phyloP scores from a whole-genome alignment of 495 filamentous ascomycete genomes.

The Tuber calosporum region DNA sequence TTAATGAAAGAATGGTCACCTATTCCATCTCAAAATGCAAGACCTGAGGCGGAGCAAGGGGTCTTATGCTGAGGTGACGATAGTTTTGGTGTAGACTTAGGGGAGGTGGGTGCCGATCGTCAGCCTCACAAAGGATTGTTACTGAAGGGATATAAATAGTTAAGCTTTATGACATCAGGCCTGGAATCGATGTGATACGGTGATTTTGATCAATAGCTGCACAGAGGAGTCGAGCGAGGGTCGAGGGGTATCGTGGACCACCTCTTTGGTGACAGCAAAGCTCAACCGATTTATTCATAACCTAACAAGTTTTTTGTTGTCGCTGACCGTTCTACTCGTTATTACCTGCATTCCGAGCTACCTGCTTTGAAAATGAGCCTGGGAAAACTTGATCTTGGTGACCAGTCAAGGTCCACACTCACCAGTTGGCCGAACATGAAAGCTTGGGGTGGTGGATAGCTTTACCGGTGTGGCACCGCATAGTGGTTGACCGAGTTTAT shows the following conservation, averaged over 20 bases:
- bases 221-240: background rate
- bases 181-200: background rate
- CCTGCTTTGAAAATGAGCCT: background rate
- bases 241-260: background rate
- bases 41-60: background rate
- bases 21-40: background rate
- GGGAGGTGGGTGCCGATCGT: background rate
- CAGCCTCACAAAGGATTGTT: background rate
- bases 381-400: background rate
- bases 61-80: background rate
- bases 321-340: background rate
- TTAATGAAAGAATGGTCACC: background rate
- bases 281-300: background rate
- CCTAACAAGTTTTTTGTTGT: background rate
- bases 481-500: background rate
- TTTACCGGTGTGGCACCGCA: background rate
- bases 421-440: background rate
- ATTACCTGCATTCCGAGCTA: background rate
- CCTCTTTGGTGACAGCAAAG: slow-evolving; percentile 5
- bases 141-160: background rate
- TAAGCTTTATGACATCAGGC: background rate
- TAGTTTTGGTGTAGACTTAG: background rate
- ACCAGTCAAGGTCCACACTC: background rate
- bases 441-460: background rate
- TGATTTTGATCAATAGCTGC: background rate